These are phyloP conservation scores for Pueraria montana DNA, from an alignment of 306 rosid species.

Conservation along the genomic window DNA sequence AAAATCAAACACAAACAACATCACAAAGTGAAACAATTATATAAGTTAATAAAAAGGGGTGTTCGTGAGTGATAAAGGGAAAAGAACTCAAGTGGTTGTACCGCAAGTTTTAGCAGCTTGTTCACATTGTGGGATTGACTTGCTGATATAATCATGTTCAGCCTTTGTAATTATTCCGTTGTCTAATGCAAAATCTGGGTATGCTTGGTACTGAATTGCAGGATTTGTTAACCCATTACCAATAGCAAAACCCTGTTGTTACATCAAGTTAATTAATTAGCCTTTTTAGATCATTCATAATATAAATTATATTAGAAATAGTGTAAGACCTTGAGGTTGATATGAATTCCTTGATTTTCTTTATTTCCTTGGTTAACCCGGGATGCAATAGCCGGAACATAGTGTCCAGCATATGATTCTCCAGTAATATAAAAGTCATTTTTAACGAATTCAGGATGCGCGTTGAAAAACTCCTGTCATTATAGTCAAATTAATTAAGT, in stretches of 20 bases:
- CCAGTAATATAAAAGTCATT: conserved; percentile 95
- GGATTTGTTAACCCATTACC: conserved; percentile 95
- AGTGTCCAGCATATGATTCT: conserved; percentile 97
- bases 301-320: conserved; percentile 5
- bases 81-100: conserved; percentile 37
- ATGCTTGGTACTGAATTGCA: conserved; percentile 75
- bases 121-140: conserved; percentile 64
- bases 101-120: conserved; percentile 64
- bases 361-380: conserved; percentile 84
- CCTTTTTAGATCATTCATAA: too few species aligned
- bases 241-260: conserved; percentile 87
- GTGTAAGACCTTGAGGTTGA: conserved; percentile 74
- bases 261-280: too few species aligned
- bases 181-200: conserved; percentile 75
- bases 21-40: not conserved
- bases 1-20: conserved; percentile 27
- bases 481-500: not conserved
- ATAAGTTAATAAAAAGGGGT: too few species aligned
- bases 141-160: conserved; percentile 54
- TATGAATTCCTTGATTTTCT: conserved; percentile 68
- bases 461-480: conserved; percentile 73
- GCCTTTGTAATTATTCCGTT: conserved; percentile 64
- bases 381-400: conserved; percentile 89
- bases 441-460: conserved; percentile 69
- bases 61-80: not conserved